A percentile compares a stretch with the other conserved stretches of the same genome.
Conservation (phyloP, 2,329 filamentous ascomycete genomes). For the Colletotrichum eremochloae region DNA sequence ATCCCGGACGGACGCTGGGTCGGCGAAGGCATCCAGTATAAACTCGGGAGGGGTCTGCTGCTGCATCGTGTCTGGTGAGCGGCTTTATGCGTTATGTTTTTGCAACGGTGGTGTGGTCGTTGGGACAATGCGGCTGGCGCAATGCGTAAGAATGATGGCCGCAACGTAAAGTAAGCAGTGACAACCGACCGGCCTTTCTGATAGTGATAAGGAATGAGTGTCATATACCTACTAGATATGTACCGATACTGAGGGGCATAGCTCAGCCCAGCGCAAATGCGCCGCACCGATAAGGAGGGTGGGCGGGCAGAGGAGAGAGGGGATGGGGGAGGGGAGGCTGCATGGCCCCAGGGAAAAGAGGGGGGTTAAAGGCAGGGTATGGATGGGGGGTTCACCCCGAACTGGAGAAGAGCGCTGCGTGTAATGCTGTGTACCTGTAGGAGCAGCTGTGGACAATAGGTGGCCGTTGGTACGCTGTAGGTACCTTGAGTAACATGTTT, state of each 20-base stretch:
- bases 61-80: constrained; percentile 56
- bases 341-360: constrained; percentile 10
- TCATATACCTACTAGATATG: constrained; percentile 1
- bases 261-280: constrained; percentile 9
- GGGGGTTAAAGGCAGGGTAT: constrained; percentile 24
- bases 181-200: background rate
- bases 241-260: constrained; percentile 23
- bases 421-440: background rate
- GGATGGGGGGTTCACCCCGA: constrained; percentile 21
- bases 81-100: background rate
- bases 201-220: constrained; percentile 18
- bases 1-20: constrained; percentile 89
- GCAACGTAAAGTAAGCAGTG: background rate
- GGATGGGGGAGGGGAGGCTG: background rate
- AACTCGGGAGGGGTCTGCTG: constrained; percentile 81
- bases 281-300: constrained; percentile 29
- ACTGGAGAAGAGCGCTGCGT: constrained; percentile 13
- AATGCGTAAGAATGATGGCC: background rate
- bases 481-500: background rate
- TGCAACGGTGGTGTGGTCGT: background rate
- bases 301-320: constrained; percentile 6
- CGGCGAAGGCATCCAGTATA: constrained; percentile 92
- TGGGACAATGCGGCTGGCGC: constrained; percentile 2
- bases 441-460: background rate
- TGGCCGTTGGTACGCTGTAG: background rate